Evolutionary conservation across 2,329 filamentous ascomycete genomes (phyloP).

Genomic region (Apiospora phragmitis): DNA sequence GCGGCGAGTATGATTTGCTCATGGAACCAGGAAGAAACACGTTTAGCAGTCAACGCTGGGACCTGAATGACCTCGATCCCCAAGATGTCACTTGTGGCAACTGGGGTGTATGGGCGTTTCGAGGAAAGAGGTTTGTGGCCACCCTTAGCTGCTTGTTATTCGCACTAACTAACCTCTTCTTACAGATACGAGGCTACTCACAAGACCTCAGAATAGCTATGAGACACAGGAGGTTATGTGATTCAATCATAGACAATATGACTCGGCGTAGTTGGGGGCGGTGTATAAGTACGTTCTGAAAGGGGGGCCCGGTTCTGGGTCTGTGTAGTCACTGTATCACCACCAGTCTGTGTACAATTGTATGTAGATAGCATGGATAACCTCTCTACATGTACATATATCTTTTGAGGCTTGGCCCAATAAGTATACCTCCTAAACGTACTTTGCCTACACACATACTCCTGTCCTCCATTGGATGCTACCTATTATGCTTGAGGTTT

Average conservation of each 20-base stretch:
- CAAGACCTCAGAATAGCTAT: constrained; percentile 41
- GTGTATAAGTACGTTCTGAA: neutral
- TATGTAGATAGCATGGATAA: neutral
- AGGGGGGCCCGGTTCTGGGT: neutral
- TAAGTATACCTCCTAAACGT: neutral
- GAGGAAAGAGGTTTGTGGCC: constrained; percentile 81
- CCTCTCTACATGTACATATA: neutral
- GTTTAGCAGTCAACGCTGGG: constrained; percentile 94
- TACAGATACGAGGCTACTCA: constrained; percentile 63
- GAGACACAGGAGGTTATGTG: neutral
- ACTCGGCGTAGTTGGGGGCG: neutral
- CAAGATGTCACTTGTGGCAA: constrained; percentile 94
- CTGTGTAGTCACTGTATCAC: neutral
- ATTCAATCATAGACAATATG: neutral
- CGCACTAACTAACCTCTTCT: constrained; percentile 37
- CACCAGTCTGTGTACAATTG: neutral
- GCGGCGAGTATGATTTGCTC: constrained; percentile 88
- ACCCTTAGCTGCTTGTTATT: neutral
- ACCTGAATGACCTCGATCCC: constrained; percentile 92
- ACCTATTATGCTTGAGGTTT: neutral
- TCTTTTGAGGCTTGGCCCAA: neutral
- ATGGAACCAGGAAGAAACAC: constrained; percentile 91
- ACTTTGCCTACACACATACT: too few species aligned
- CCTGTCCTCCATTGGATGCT: neutral
- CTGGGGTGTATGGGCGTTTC: constrained; percentile 96